Percentiles rank a stretch among this genome's conserved stretches.
Evolutionary conservation across 768 basidiomycete genomes (phyloP).

Genomic region (Kwoniella sp.): DNA sequence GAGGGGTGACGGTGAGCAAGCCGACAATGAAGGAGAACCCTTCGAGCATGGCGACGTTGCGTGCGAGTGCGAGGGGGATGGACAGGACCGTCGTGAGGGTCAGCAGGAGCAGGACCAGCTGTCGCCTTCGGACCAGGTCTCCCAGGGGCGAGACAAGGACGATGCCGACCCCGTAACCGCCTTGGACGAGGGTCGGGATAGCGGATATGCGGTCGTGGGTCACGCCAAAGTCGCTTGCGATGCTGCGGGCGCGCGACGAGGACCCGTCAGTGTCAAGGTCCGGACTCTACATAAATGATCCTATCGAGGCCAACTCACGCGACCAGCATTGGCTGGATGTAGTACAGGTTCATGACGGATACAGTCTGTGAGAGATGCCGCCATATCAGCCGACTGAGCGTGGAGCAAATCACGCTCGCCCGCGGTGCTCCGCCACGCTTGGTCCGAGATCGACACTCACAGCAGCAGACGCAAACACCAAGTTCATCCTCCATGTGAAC

Average conservation of each 20-base stretch:
- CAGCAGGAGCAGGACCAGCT: conserved; percentile 62
- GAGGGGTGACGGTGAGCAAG: conserved; percentile 56
- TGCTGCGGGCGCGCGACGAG: conserved; percentile 38
- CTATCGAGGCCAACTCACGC: conserved; percentile 43
- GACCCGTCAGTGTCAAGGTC: no score
- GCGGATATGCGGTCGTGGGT: conserved; percentile 39
- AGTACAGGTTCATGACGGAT: conserved; percentile 63
- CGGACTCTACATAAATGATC: conserved; percentile 32
- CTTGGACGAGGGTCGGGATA: conserved; percentile 51
- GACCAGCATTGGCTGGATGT: conserved; percentile 65
- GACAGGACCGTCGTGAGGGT: conserved; percentile 59
- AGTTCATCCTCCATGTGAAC: conserved; percentile 51
- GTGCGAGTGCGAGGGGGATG: conserved; percentile 67
- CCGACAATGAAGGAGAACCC: conserved; percentile 68
- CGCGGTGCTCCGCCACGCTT: no score
- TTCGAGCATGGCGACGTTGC: conserved; percentile 61
- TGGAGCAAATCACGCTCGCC: not conserved
- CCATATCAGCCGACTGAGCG: not conserved
- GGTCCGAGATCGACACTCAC: no score
- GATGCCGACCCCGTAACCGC: conserved; percentile 65
- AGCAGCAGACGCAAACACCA: conserved; percentile 62
- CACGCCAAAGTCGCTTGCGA: conserved; percentile 35
- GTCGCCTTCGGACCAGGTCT: conserved; percentile 72
- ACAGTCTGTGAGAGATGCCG: conserved; percentile 22
- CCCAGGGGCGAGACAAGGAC: conserved; percentile 75